Conservation (phyloP, 2,329 filamentous ascomycete species). For the Teratosphaeriaceae sp. region DNA sequence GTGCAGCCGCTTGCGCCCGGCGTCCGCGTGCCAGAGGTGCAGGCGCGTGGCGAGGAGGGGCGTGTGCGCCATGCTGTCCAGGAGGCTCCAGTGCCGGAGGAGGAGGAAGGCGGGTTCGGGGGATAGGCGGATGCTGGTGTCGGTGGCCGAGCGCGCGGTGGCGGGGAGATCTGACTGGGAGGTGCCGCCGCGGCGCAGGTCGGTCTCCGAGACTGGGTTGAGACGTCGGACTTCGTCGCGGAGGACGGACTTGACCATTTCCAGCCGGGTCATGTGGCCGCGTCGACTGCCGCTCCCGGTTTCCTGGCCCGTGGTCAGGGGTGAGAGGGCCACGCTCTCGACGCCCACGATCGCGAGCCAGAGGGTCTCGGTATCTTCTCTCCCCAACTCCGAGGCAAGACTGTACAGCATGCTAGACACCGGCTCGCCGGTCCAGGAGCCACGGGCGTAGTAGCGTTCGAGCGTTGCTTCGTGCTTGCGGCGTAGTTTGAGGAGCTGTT, state of each 20-base stretch:
- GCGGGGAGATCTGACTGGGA: constrained; percentile 80
- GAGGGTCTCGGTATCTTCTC: constrained; percentile 92
- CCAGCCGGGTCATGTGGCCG: constrained; percentile 62
- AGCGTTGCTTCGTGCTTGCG: constrained; percentile 70
- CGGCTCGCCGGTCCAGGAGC: constrained; percentile 88
- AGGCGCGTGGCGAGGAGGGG: constrained; percentile 87
- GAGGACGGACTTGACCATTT: constrained; percentile 75
- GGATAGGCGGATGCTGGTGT: constrained; percentile 84
- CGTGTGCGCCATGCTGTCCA: constrained; percentile 97
- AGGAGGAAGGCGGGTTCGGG: constrained; percentile 91
- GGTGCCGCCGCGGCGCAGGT: constrained; percentile 50
- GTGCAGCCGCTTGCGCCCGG: constrained; percentile 78
- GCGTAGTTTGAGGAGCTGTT: constrained; percentile 66
- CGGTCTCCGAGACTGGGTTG: constrained; percentile 65
- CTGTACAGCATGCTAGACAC: constrained; percentile 94
- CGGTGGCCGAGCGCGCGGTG: constrained; percentile 78
- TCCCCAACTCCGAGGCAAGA: constrained; percentile 85
- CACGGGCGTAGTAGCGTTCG: constrained; percentile 76
- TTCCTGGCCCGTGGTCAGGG: constrained; percentile 38
- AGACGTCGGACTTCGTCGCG: constrained; percentile 90
- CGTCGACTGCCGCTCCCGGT: constrained; percentile 40
- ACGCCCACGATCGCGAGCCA: constrained; percentile 95
- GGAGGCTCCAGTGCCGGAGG: constrained; percentile 92
- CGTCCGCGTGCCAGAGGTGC: constrained; percentile 92
- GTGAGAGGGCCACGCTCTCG: constrained; percentile 78